Evolutionary conservation across 352 stramenopile species (phyloP).

Genomic region (Phytophthora fragariaefolia): DNA sequence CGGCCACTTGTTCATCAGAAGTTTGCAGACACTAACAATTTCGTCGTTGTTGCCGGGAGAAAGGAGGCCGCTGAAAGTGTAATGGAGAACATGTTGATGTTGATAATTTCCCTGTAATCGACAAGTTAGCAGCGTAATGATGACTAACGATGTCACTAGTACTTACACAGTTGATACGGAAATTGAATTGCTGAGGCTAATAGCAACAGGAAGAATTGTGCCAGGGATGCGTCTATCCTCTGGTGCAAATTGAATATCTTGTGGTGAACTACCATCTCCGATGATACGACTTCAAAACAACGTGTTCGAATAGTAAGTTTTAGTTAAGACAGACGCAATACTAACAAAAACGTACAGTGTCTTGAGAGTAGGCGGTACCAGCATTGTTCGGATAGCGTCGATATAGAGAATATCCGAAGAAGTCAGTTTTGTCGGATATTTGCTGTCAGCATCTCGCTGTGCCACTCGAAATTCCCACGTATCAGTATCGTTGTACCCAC

Average conservation of each 20-base stretch:
- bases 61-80: slow-evolving; percentile 35
- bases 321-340: neutral
- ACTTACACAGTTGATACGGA: slow-evolving; percentile 41
- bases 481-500: slow-evolving; percentile 22
- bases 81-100: slow-evolving; percentile 45
- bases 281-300: slow-evolving; percentile 38
- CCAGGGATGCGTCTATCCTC: slow-evolving; percentile 36
- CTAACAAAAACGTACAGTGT: slow-evolving; percentile 29
- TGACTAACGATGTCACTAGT: too few species aligned
- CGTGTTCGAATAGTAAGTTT: neutral
- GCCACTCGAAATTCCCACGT: slow-evolving; percentile 39
- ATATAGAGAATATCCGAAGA: slow-evolving; percentile 32
- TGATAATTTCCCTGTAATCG: slow-evolving; percentile 35
- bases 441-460: slow-evolving; percentile 8
- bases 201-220: slow-evolving; percentile 32
- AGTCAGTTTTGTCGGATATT: slow-evolving; percentile 19
- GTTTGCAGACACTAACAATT: slow-evolving; percentile 41
- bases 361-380: slow-evolving; percentile 34
- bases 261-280: slow-evolving; percentile 23
- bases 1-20: too few species aligned
- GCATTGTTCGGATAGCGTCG: slow-evolving; percentile 37
- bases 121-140: neutral
- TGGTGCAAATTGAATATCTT: slow-evolving; percentile 36
- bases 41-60: slow-evolving; percentile 32
- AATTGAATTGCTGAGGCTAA: slow-evolving; percentile 11